Percentiles rank a stretch among this genome's conserved stretches.
These are phyloP conservation scores for Pestalotiopsis sp. DNA, from an alignment of 2,329 filamentous ascomycete genomes.

Conservation along the genomic window DNA sequence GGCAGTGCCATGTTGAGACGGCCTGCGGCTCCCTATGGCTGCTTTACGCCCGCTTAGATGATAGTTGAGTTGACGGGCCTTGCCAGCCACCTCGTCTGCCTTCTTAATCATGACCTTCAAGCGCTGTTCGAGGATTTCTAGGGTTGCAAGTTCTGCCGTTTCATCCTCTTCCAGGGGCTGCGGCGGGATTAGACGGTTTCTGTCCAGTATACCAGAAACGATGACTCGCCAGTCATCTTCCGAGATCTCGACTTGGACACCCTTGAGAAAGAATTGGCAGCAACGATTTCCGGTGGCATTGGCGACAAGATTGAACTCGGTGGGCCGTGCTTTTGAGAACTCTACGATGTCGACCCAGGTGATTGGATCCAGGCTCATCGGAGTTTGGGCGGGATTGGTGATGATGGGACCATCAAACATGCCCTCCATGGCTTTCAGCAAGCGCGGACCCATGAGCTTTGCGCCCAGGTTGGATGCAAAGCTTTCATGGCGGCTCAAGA, in stretches of 20 bases:
- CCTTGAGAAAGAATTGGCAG: slow-evolving; percentile 82
- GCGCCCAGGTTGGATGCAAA: slow-evolving; percentile 84
- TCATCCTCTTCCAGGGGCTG: slow-evolving; percentile 86
- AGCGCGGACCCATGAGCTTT: slow-evolving; percentile 77
- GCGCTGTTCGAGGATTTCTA: slow-evolving; percentile 82
- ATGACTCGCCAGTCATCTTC: slow-evolving; percentile 89
- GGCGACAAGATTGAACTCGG: slow-evolving; percentile 74
- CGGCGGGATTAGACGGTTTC: slow-evolving; percentile 70
- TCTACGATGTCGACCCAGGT: slow-evolving; percentile 87
- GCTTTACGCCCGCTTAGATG: slow-evolving; percentile 74
- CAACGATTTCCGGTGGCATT: slow-evolving; percentile 69
- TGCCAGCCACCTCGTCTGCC: slow-evolving; percentile 70
- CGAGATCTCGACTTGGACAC: slow-evolving; percentile 79
- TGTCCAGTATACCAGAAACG: slow-evolving; percentile 79
- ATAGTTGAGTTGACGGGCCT: slow-evolving; percentile 77
- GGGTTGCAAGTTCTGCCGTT: slow-evolving; percentile 78
- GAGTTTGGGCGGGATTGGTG: slow-evolving; percentile 53
- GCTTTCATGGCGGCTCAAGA: slow-evolving; percentile 83
- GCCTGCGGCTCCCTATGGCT: slow-evolving; percentile 69
- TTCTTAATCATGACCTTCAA: slow-evolving; percentile 76
- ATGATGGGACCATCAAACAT: slow-evolving; percentile 81
- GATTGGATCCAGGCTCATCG: slow-evolving; percentile 57
- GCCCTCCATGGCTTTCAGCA: slow-evolving; percentile 84
- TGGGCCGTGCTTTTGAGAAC: slow-evolving; percentile 79
- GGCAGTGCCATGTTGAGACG: slow-evolving; percentile 31